phyloP scores from a whole-genome alignment of 208 protist species.

The Leishmania turanica region DNA sequence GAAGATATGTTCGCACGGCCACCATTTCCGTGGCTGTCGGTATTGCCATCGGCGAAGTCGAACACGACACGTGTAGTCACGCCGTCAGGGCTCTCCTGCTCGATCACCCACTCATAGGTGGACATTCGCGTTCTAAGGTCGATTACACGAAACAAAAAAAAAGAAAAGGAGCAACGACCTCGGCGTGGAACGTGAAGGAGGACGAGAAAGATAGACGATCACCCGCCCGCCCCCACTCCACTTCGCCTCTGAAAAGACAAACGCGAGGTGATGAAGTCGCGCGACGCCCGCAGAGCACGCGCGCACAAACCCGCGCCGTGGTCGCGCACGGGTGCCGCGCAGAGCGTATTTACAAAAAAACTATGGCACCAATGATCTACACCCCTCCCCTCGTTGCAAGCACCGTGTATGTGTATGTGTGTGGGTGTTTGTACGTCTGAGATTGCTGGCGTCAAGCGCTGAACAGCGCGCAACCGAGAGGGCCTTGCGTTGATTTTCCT shows the following conservation, averaged over 20 bases:
- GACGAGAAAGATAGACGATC: background rate
- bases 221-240: background rate
- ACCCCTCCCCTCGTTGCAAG: background rate
- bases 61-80: slow-evolving; percentile 45
- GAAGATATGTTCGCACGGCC: background rate
- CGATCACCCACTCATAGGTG: slow-evolving; percentile 46
- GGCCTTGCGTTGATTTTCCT: background rate
- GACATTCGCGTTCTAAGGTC: slow-evolving; percentile 21
- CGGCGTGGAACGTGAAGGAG: background rate
- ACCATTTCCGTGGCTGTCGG: slow-evolving; percentile 1
- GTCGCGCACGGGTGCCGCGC: background rate
- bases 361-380: background rate
- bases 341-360: background rate
- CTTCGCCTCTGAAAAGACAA: background rate
- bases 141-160: background rate
- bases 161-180: background rate
- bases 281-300: background rate
- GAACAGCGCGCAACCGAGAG: background rate
- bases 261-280: background rate
- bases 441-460: background rate
- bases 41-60: slow-evolving; percentile 24
- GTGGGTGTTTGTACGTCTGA: background rate
- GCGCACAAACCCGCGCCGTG: background rate
- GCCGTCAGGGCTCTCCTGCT: slow-evolving; percentile 34
- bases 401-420: background rate